phyloP scores from a whole-genome alignment of 257 asterid species.

The Anisodus acutangulus region DNA sequence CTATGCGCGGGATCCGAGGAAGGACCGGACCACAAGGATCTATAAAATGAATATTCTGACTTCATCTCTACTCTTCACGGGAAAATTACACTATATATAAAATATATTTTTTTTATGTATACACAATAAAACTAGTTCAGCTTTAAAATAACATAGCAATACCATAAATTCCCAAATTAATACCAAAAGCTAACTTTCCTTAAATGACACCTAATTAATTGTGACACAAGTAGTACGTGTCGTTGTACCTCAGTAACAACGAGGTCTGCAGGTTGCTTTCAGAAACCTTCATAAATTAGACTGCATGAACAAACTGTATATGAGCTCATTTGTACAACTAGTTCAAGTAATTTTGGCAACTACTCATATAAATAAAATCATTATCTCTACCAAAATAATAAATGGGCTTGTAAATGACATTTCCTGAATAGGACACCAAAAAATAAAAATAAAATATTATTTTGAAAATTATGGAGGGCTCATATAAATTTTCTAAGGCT shows the following conservation, averaged over 20 bases:
- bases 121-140: no score
- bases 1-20: no score
- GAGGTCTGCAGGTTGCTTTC: neutral
- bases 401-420: neutral
- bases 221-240: neutral
- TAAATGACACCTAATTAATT: conserved; percentile 10
- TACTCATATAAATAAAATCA: neutral
- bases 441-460: neutral
- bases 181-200: neutral
- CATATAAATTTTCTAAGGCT: neutral
- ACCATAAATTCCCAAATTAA: conserved; percentile 1
- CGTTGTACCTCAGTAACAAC: conserved; percentile 10
- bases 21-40: no score
- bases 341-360: neutral
- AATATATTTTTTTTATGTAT: no score
- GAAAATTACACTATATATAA: no score
- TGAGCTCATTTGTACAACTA: neutral
- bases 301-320: neutral
- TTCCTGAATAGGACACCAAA: neutral
- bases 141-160: neutral
- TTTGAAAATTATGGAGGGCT: neutral
- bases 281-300: neutral
- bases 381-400: neutral
- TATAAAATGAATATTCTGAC: no score
- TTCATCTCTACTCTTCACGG: no score